Base-by-base conservation (phyloP, 148 eudicot species). In the Dysphania ambrosioides region DNA sequence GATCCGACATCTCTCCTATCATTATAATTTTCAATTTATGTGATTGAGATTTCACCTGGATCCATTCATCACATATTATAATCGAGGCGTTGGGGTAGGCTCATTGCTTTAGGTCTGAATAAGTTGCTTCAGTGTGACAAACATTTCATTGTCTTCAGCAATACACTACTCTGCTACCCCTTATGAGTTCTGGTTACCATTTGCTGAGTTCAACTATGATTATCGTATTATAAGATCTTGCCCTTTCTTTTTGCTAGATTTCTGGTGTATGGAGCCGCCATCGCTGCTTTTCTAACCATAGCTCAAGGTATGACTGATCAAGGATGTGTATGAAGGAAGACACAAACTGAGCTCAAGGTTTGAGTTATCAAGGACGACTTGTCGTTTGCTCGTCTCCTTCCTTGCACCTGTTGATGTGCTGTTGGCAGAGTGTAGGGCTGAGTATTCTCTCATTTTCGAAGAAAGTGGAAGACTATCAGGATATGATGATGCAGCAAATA, bases 211-310 rank as follows among this genome's bases (percentile, higher is more conserved):
- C n/a, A n/a, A n/a, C n/a, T n/a, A 13, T 12, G 31, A 58, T n/a
- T 61, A 31, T 12, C 42, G 42, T 7, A 61, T 51, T 19, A 30
- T 40, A 0, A 44, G 38, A 18, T n/a, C 60, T n/a, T 51, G 23
- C 15, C 58, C 21, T 74, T 64, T 11, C 11, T 81, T 76, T 55
- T 68, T 74, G 72, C 61, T 82, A 95, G 99, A 80, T 88, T 87
- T 66, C 83, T 95, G 83, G 91, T 90, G 66, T 87, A 95, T 73
- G 99, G 99, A 65, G 92, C 97, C 76, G 87, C 86, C 75, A 92
- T 92, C 79, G 81, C 92, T 73, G 91, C 99, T 35, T 95, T 95
- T 75, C 83, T 92, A 74, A 83, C 89, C 38, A 80, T 95, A 59
- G 92, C 94, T 36, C 85, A 78, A 78, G 87, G 90, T 41, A 95